Conservation (phyloP, 179 eudicot species). For the Heliamphora pulchella region DNA sequence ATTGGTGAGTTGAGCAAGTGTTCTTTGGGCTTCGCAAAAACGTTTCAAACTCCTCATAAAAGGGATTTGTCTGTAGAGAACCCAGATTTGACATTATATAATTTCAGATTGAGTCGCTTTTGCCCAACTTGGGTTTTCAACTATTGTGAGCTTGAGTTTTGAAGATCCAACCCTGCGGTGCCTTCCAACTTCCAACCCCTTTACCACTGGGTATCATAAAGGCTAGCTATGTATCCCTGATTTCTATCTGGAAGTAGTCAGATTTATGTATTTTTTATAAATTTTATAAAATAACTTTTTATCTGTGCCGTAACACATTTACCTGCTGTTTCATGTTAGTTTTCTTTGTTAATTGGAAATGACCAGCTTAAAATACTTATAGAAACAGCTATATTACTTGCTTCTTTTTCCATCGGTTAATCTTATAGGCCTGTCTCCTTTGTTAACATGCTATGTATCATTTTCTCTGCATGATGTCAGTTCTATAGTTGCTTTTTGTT, state of each 20-base stretch:
- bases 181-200: background rate
- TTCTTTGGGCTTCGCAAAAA: background rate
- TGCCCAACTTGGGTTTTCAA: background rate
- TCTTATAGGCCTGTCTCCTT: background rate
- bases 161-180: background rate
- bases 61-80: background rate
- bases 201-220: background rate
- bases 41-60: background rate
- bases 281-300: background rate
- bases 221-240: background rate
- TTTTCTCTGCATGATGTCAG: background rate
- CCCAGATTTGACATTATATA: background rate
- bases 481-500: background rate
- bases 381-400: background rate
- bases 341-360: background rate
- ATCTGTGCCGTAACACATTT: background rate
- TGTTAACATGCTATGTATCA: background rate
- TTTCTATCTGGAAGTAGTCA: background rate
- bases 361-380: background rate
- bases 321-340: background rate
- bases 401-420: background rate
- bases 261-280: background rate
- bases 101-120: background rate
- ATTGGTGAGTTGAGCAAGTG: background rate
- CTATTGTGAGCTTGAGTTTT: background rate